Evolutionary conservation across 768 basidiomycete genomes (phyloP).

Genomic region (Flagelloscypha sp.): DNA sequence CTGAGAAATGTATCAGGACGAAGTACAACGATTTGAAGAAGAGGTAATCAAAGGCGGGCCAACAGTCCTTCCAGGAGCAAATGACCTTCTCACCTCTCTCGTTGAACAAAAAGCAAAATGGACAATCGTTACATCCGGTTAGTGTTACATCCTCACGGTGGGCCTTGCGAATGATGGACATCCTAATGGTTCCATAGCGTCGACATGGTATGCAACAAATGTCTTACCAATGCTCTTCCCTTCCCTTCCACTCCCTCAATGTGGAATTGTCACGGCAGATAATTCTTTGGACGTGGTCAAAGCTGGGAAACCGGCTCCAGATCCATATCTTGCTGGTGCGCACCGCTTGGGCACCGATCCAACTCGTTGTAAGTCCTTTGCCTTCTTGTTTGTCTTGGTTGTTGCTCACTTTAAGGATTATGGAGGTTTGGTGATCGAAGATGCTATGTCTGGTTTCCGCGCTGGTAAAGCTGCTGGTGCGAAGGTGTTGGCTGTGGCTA

Average conservation of each 20-base stretch:
- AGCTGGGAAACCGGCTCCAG: slow-evolving; percentile 81
- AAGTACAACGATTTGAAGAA: slow-evolving; percentile 71
- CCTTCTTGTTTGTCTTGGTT: neutral
- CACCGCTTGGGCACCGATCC: slow-evolving; percentile 45
- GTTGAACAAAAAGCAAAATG: no score
- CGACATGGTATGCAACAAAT: no score
- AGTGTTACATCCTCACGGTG: slow-evolving; percentile 10
- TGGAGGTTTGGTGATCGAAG: slow-evolving; percentile 79
- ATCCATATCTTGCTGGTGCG: slow-evolving; percentile 79
- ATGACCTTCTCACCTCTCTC: slow-evolving; percentile 46
- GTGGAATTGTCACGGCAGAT: slow-evolving; percentile 65
- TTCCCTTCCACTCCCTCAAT: slow-evolving; percentile 48
- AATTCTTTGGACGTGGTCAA: slow-evolving; percentile 37
- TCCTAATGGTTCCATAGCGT: no score
- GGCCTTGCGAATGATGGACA: no score
- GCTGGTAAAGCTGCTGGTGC: slow-evolving; percentile 73
- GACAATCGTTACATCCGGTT: slow-evolving; percentile 84
- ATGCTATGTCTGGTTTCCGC: slow-evolving; percentile 76
- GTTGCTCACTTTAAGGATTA: neutral
- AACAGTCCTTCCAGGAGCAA: slow-evolving; percentile 58
- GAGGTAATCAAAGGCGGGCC: slow-evolving; percentile 62
- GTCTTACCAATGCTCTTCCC: slow-evolving; percentile 62
- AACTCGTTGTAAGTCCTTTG: slow-evolving; percentile 39
- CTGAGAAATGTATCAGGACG: no score
- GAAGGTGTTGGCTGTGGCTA: slow-evolving; percentile 74